Evolutionary conservation across 2,329 filamentous ascomycete genomes (phyloP).

Genomic region (Atkinsonella hypoxylon): DNA sequence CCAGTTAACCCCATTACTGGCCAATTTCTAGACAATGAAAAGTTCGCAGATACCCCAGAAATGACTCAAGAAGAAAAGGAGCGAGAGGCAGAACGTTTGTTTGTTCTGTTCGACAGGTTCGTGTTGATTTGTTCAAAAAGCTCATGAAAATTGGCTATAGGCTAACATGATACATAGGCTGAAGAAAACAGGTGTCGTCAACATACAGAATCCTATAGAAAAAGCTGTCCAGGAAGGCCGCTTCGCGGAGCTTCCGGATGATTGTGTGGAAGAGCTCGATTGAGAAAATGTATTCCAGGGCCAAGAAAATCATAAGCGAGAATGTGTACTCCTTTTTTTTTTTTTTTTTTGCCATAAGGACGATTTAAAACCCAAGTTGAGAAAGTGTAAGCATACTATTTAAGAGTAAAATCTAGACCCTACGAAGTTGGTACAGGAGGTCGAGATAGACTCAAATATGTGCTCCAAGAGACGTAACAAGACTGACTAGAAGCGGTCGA

Average conservation of each 20-base stretch:
- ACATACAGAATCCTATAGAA: conserved; percentile 69
- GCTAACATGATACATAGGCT: conserved; percentile 28
- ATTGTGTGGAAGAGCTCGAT: conserved; percentile 32
- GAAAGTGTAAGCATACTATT: too few species aligned
- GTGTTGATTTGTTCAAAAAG: neutral
- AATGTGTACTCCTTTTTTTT: too few species aligned
- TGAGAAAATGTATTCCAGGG: conserved; percentile 13
- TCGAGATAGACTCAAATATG: too few species aligned
- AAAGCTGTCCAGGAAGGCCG: conserved; percentile 56
- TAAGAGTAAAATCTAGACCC: too few species aligned
- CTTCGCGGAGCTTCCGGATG: conserved; percentile 55
- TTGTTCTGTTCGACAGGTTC: conserved; percentile 79
- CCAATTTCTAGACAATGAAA: conserved; percentile 62
- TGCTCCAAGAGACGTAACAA: too few species aligned
- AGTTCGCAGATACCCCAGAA: conserved; percentile 43
- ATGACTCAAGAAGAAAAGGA: conserved; percentile 93
- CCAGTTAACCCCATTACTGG: conserved; percentile 77
- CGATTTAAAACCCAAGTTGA: too few species aligned
- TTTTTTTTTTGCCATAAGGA: too few species aligned
- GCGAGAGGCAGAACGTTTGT: conserved; percentile 76
- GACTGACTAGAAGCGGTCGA: too few species aligned
- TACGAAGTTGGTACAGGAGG: too few species aligned
- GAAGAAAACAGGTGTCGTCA: conserved; percentile 62
- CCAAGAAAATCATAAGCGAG: neutral
- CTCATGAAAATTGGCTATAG: conserved; percentile 9